These are phyloP conservation scores for Sclerotinia glacialis DNA, from an alignment of 2,329 filamentous ascomycete genomes.

Conservation along the genomic window DNA sequence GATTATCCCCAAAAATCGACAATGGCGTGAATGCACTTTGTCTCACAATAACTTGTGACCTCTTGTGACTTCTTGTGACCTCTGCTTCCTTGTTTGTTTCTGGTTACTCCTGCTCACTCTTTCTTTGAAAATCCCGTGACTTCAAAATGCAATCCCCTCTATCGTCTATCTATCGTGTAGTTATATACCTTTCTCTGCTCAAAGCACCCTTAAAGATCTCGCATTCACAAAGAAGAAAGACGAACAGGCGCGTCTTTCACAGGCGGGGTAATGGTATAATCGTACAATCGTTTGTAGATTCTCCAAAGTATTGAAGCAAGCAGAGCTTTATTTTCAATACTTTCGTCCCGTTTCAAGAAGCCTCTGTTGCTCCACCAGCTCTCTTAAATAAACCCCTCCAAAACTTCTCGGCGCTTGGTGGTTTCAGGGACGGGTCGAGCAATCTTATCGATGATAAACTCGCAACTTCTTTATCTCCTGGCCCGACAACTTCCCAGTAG, in stretches of 20 bases:
- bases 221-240: background rate
- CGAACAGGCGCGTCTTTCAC: no score
- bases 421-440: background rate
- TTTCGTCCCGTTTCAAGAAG: background rate
- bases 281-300: background rate
- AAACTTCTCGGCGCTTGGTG: background rate
- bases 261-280: no score
- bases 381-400: background rate
- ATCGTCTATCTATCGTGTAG: background rate
- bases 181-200: background rate
- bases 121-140: background rate
- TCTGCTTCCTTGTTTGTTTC: background rate
- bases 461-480: background rate
- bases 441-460: background rate
- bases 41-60: background rate
- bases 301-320: background rate
- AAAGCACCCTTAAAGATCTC: background rate
- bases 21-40: background rate
- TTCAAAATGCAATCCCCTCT: background rate
- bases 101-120: background rate
- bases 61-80: background rate
- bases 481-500: background rate
- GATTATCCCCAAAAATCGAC: background rate
- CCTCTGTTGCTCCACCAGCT: background rate
- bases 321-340: background rate